Conservation (phyloP, 805 yeast genomes). For the Hagleromyces aurorensis region DNA sequence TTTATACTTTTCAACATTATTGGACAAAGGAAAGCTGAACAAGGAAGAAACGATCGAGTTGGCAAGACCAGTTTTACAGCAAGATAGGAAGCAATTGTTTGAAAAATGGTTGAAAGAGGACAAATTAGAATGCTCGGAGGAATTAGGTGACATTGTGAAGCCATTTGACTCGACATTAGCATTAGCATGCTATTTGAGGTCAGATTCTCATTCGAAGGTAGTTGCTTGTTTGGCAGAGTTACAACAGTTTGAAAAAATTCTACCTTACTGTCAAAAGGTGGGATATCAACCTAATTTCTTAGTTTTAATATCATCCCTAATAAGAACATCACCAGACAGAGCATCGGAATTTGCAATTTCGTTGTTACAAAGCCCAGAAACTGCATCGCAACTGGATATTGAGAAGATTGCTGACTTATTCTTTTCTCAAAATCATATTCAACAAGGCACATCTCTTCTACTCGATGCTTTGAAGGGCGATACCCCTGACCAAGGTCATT, state of each 20-base stretch:
- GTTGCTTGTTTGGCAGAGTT: conserved; percentile 88
- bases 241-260: conserved; percentile 92
- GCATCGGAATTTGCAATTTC: conserved; percentile 96
- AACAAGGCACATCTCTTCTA: conserved; percentile 96
- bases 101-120: conserved; percentile 97
- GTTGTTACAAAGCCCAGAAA: conserved; percentile 57
- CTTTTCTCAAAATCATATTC: conserved; percentile 87
- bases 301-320: conserved; percentile 79
- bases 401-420: conserved; percentile 90
- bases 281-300: conserved; percentile 85
- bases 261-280: conserved; percentile 88
- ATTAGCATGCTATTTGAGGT: conserved; percentile 80
- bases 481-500: conserved; percentile 87
- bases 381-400: conserved; percentile 55
- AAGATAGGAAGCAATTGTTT: conserved; percentile 84
- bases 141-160: conserved; percentile 91
- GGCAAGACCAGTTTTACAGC: conserved; percentile 92
- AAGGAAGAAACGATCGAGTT: conserved; percentile 89
- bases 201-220: conserved; percentile 79
- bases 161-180: conserved; percentile 82
- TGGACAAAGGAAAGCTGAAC: conserved; percentile 89
- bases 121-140: conserved; percentile 91
- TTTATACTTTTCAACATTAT: conserved; percentile 82
- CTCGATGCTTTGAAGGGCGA: conserved; percentile 93
- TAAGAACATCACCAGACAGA: conserved; percentile 92